Evolutionary conservation across 805 yeast genomes (phyloP).

Genomic region (Candida nemodendra): DNA sequence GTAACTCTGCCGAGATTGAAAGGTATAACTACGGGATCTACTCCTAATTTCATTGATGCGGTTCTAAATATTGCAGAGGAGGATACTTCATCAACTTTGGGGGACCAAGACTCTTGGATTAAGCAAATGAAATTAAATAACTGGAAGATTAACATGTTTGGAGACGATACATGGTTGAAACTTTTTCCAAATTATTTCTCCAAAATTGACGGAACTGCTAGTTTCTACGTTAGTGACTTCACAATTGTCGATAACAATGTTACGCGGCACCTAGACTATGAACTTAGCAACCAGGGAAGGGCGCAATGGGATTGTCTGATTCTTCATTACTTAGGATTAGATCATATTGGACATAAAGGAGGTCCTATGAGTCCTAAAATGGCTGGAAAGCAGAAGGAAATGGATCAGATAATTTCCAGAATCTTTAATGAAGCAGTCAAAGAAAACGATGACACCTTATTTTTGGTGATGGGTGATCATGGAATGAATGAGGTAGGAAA

Average conservation of each 20-base stretch:
- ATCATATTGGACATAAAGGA: constrained; percentile 97
- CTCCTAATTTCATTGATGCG: constrained; percentile 93
- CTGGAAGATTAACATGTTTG: constrained; percentile 73
- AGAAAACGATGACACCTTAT: constrained; percentile 48
- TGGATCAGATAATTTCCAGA: constrained; percentile 66
- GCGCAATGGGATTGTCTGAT: constrained; percentile 79
- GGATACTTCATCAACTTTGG: constrained; percentile 64
- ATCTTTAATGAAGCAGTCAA: constrained; percentile 40
- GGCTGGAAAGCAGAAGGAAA: constrained; percentile 80
- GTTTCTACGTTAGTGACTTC: constrained; percentile 93
- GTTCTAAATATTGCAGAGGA: constrained; percentile 91
- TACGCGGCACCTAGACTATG: constrained; percentile 74
- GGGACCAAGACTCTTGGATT: constrained; percentile 85
- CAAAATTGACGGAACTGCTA: constrained; percentile 79
- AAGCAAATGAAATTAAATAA: constrained; percentile 51
- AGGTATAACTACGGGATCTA: constrained; percentile 91
- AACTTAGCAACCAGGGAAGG: constrained; percentile 41
- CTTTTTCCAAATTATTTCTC: constrained; percentile 73
- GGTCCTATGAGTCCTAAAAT: constrained; percentile 82
- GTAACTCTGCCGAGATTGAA: constrained; percentile 93
- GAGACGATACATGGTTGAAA: constrained; percentile 98
- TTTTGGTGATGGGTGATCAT: constrained; percentile 87
- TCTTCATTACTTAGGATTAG: constrained; percentile 88
- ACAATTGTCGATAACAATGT: constrained; percentile 93
- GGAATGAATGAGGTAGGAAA: constrained; percentile 96